These are phyloP conservation scores for Penicillium goetzii DNA, from an alignment of 495 filamentous ascomycete genomes.

Conservation along the genomic window DNA sequence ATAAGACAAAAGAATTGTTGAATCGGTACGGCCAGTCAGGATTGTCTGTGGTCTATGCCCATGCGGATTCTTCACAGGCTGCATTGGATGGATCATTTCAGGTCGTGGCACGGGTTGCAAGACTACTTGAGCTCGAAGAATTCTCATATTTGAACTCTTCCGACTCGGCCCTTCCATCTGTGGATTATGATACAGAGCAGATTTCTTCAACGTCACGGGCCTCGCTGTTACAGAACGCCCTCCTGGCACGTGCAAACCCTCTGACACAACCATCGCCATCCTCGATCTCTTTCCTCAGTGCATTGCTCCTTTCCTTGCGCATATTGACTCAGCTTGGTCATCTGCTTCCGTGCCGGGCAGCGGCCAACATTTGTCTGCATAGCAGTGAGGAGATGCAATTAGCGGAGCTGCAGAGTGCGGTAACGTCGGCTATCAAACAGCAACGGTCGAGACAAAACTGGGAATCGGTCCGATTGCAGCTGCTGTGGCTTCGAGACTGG, in stretches of 20 bases:
- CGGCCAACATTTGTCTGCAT: conserved; percentile 47
- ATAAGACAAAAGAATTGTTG: conserved; percentile 57
- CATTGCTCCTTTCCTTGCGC: conserved; percentile 68
- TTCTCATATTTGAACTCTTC: conserved; percentile 41
- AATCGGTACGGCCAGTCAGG: conserved; percentile 71
- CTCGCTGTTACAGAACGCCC: conserved; percentile 54
- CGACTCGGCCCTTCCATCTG: conserved; percentile 30
- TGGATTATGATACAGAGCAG: conserved; percentile 39
- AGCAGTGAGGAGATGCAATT: conserved; percentile 65
- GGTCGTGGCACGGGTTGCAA: conserved; percentile 62
- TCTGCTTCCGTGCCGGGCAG: conserved; percentile 59
- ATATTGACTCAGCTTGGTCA: conserved; percentile 64
- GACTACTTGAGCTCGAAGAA: conserved; percentile 62
- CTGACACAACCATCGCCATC: conserved; percentile 67
- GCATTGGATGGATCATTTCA: conserved; percentile 64
- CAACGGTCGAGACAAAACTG: conserved; percentile 68
- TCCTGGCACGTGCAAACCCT: conserved; percentile 65
- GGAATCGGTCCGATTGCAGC: conserved; percentile 63
- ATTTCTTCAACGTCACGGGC: conserved; percentile 51
- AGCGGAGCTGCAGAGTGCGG: conserved; percentile 62
- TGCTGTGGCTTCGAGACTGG: conserved; percentile 87
- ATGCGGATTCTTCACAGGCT: conserved; percentile 59
- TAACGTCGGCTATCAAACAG: conserved; percentile 56
- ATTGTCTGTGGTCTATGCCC: conserved; percentile 73
- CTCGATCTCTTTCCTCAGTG: conserved; percentile 66